Evolutionary conservation across 1,139 yeast species (phyloP).

Genomic region (Kurtzmaniella quercitrusa): DNA sequence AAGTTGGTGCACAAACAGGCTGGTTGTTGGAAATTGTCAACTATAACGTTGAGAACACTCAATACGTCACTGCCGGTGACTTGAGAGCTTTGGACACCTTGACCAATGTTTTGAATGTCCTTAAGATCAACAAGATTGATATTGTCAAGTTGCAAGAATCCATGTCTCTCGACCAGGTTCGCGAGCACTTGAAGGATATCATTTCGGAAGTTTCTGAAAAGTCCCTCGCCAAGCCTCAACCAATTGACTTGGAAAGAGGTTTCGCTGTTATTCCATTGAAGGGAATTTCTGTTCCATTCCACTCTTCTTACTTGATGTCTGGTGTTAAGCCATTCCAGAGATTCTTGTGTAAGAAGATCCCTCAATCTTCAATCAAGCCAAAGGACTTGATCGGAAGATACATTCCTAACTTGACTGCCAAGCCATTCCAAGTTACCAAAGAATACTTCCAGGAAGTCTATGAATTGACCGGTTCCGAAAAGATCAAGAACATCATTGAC

Average conservation of each 20-base stretch:
- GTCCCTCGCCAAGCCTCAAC: slow-evolving; percentile 86
- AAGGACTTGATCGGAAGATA: slow-evolving; percentile 90
- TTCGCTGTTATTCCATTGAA: slow-evolving; percentile 96
- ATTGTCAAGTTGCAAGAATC: slow-evolving; percentile 81
- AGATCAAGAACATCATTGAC: slow-evolving; percentile 83
- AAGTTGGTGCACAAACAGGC: slow-evolving; percentile 73
- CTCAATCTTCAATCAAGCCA: slow-evolving; percentile 92
- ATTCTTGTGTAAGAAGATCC: slow-evolving; percentile 93
- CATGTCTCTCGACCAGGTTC: slow-evolving; percentile 82
- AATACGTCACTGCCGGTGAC: slow-evolving; percentile 98
- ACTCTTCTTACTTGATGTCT: slow-evolving; percentile 91
- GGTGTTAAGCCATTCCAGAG: slow-evolving; percentile 99
- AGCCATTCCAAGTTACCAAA: slow-evolving; percentile 91
- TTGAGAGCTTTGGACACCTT: slow-evolving; percentile 90
- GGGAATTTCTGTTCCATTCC: slow-evolving; percentile 99
- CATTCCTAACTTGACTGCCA: slow-evolving; percentile 98
- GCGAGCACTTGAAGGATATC: slow-evolving; percentile 81
- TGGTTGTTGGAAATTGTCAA: slow-evolving; percentile 98
- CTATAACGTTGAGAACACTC: slow-evolving; percentile 96
- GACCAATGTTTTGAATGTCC: slow-evolving; percentile 87
- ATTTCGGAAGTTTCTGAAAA: slow-evolving; percentile 79
- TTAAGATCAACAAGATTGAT: slow-evolving; percentile 91
- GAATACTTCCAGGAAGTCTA: slow-evolving; percentile 97
- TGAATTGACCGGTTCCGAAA: slow-evolving; percentile 83
- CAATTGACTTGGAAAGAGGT: slow-evolving; percentile 95